These are phyloP conservation scores for Limonium bicolor DNA, from an alignment of 148 eudicot genomes.

Conservation along the genomic window DNA sequence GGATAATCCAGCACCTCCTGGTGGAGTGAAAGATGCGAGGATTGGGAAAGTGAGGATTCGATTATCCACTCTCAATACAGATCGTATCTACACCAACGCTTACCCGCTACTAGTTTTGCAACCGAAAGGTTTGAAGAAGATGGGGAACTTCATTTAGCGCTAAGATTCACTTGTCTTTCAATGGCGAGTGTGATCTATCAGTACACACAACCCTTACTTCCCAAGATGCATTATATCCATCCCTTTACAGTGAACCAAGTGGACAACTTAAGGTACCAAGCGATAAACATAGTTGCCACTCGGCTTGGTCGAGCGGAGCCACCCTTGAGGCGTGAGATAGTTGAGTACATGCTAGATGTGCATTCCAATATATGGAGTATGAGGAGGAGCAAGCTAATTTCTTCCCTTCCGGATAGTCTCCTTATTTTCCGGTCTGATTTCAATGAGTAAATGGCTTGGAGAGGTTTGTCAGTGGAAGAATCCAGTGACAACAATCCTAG, in stretches of 20 bases:
- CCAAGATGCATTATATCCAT: slow-evolving; percentile 7
- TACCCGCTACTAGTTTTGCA: slow-evolving; percentile 5
- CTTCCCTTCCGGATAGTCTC: slow-evolving; percentile 1
- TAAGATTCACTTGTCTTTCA: slow-evolving; percentile 3
- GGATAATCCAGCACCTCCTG: slow-evolving; percentile 17
- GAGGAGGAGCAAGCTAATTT: slow-evolving; percentile 8
- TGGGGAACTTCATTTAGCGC: slow-evolving; percentile 5
- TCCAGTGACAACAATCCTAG: slow-evolving; percentile 2
- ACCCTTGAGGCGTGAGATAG: slow-evolving; percentile 1
- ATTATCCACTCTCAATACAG: slow-evolving; percentile 4
- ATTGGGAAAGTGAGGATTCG: slow-evolving; percentile 7
- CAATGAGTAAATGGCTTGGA: background rate
- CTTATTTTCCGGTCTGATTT: background rate
- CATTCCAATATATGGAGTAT: slow-evolving; percentile 5
- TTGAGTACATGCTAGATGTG: slow-evolving; percentile 6
- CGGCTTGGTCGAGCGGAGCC: slow-evolving; percentile 7
- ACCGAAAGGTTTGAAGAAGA: slow-evolving; percentile 4
- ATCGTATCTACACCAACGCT: slow-evolving; percentile 2
- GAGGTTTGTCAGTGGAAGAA: slow-evolving; percentile 2
- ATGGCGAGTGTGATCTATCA: background rate
- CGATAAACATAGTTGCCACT: background rate
- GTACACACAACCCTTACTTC: slow-evolving; percentile 2
- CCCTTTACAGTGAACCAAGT: slow-evolving; percentile 4
- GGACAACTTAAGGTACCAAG: slow-evolving; percentile 1
- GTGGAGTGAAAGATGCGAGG: slow-evolving; percentile 1